Evolutionary conservation across 257 asterid species (phyloP).

Genomic region (Nemophila menziesii): DNA sequence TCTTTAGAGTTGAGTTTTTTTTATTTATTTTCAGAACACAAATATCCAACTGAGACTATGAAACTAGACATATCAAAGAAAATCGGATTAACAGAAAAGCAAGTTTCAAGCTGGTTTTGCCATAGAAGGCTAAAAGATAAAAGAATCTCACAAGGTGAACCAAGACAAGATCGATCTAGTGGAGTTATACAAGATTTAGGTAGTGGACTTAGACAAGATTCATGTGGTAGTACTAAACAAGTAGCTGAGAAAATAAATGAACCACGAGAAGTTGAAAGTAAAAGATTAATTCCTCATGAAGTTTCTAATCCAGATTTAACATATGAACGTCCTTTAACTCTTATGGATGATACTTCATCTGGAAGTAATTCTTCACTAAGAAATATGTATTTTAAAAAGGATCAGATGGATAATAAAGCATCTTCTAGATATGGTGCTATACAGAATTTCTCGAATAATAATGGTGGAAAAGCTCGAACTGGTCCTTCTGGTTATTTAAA

Average conservation of each 20-base stretch:
- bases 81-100: constrained; percentile 84
- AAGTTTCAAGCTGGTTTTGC: constrained; percentile 96
- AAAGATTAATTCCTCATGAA: constrained; percentile 36
- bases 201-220: constrained; percentile 84
- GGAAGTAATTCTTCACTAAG: constrained; percentile 61
- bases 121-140: constrained; percentile 91
- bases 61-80: constrained; percentile 64
- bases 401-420: constrained; percentile 25
- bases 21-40: constrained; percentile 49
- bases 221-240: constrained; percentile 91
- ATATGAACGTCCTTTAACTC: constrained; percentile 32
- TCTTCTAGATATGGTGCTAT: constrained; percentile 36
- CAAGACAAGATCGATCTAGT: constrained; percentile 62
- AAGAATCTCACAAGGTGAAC: constrained; percentile 38
- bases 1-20: neutral
- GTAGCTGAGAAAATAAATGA: constrained; percentile 45
- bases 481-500: constrained; percentile 96
- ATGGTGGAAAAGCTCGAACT: constrained; percentile 37
- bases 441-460: constrained; percentile 33
- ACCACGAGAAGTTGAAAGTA: constrained; percentile 68
- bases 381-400: constrained; percentile 28
- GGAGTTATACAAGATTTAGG: constrained; percentile 71
- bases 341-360: constrained; percentile 46
- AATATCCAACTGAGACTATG: constrained; percentile 65
- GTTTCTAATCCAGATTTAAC: constrained; percentile 42